These are phyloP conservation scores for Bolboschoenoplectus hybrid DNA, from an alignment of 202 grass and related monocot species.

Conservation along the genomic window DNA sequence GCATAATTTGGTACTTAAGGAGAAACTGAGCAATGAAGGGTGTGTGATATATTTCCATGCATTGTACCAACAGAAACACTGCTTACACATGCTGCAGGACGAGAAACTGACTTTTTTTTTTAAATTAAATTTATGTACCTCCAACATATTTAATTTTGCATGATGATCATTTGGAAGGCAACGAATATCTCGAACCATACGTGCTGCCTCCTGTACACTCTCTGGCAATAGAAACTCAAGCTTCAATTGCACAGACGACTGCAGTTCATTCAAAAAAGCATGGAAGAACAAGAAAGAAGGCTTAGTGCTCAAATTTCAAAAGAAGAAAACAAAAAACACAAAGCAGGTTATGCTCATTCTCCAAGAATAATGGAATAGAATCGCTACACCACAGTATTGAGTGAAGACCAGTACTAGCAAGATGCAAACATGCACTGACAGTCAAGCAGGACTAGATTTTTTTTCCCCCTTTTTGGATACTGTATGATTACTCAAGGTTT, in stretches of 20 bases:
- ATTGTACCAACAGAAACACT: background rate
- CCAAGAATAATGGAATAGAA: background rate
- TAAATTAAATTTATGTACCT: conserved; percentile 49
- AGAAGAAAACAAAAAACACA: background rate
- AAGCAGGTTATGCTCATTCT: background rate
- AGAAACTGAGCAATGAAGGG: background rate
- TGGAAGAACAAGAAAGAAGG: conserved; percentile 23
- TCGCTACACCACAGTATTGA: background rate
- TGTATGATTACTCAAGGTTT: background rate
- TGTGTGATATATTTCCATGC: background rate
- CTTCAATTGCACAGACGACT: conserved; percentile 89
- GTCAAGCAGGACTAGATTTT: background rate
- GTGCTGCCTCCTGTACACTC: conserved; percentile 68
- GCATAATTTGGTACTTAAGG: conserved; percentile 6
- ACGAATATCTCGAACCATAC: conserved; percentile 82
- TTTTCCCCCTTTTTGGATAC: background rate
- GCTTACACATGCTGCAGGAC: background rate
- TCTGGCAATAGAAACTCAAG: conserved; percentile 91
- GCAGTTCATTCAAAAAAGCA: conserved; percentile 44
- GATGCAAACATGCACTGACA: background rate
- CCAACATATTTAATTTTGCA: conserved; percentile 93
- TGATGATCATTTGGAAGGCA: conserved; percentile 82
- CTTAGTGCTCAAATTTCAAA: conserved; percentile 23
- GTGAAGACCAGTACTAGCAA: background rate
- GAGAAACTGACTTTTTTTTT: background rate